Evolutionary conservation across 306 rosid species (phyloP), one percentile per base, ranked within the genome.

Genomic region (Leucaena leucocephala): DNA sequence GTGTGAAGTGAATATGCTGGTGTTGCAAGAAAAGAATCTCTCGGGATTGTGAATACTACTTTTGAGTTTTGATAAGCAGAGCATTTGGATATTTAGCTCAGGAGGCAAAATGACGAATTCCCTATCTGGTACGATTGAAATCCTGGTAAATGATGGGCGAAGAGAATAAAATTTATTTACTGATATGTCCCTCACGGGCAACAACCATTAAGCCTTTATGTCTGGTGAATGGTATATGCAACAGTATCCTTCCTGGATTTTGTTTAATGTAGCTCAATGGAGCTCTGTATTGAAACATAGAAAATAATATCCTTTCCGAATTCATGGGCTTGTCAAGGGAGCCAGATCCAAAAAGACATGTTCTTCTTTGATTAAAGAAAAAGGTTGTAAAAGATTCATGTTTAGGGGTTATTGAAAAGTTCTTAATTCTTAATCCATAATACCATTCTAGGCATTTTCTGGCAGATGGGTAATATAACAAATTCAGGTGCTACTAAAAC

Each of bases 1-100:
- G 62, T 59, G 27, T 68, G 44, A 59, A 27, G 16, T 61, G 19
- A 50, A 17, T 34, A 17, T 46, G 62, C 48, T 12, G 22, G 12
- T 71, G 39, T 46, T 48, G 59, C 44, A 3, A 70, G 21, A 70
- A 71, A 40, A 39, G 15, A 61, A 11, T 59, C 38, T 33, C 67
- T 61, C 7, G 38, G 42, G 40, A 61, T 61, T 61, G 33, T 61
- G 67, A 61, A 33, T n/a, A 10, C 46, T 39, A 8, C 7, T 38
- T 65, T 65, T 65, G 48, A 16, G 15, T 38, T 65, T 65, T 65
- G 48, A 16, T 15, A 8, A 66, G 48, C 48, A 76, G 76, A 65
- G 17, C 70, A 45, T 58, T 34, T 48, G 54, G 19, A 39, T 48
- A 27, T 71, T 42, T 57, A 19, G 80, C 80, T 77, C 61, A 19